These are phyloP conservation scores for Talaromyces thailandensis DNA, from an alignment of 495 filamentous ascomycete genomes.

Conservation along the genomic window DNA sequence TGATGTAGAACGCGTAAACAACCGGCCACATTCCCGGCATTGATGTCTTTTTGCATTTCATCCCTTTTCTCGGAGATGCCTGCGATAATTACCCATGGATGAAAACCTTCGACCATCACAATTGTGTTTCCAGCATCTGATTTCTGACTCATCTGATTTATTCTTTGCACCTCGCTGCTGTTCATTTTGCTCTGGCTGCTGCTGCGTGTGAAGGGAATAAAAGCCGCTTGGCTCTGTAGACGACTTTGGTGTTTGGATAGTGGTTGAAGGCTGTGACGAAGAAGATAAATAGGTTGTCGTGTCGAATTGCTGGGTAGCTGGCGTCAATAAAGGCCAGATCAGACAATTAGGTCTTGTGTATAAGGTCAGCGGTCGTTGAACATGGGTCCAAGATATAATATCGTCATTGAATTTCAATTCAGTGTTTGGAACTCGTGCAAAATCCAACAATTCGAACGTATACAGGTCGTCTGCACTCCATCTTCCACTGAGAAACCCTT, in stretches of 20 bases:
- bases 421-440: background rate
- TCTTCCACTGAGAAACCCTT: background rate
- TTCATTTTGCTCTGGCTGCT: background rate
- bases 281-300: background rate
- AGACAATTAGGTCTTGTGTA: background rate
- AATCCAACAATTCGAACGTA: background rate
- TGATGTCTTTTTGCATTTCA: background rate
- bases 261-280: background rate
- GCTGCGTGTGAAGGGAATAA: no score
- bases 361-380: background rate
- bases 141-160: background rate
- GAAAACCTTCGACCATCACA: background rate
- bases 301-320: background rate
- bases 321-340: background rate
- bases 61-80: constrained; percentile 1
- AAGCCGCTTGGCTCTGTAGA: background rate
- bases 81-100: background rate
- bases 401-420: background rate
- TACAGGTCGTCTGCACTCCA: background rate
- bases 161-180: background rate
- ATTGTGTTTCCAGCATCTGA: constrained; percentile 3
- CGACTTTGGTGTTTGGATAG: background rate
- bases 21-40: background rate
- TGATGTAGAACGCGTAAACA: background rate
- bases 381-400: background rate